Evolutionary conservation across 2,329 filamentous ascomycete genomes (phyloP).

Genomic region (Hirsutella thompsonii): DNA sequence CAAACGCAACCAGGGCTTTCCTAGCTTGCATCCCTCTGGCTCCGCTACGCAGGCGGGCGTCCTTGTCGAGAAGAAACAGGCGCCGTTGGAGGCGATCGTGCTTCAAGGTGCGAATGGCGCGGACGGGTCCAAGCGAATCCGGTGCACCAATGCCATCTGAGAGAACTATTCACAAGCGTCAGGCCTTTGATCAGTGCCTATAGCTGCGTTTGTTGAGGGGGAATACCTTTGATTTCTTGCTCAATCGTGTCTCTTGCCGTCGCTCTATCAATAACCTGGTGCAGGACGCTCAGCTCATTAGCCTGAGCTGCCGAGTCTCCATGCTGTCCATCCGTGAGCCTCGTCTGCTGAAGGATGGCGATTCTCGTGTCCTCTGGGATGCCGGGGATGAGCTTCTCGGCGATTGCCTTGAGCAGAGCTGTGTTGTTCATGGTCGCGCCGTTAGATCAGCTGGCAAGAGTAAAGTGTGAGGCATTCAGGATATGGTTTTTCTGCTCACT

Average conservation of each 20-base stretch:
- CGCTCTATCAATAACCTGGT: constrained; percentile 53
- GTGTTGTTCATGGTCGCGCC: neutral
- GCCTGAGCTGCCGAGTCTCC: constrained; percentile 7
- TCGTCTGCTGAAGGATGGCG: constrained; percentile 57
- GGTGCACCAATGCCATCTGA: constrained; percentile 44
- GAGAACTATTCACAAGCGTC: constrained; percentile 26
- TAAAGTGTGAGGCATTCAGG: neutral
- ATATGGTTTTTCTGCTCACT: constrained; percentile 31
- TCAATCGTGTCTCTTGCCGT: constrained; percentile 43
- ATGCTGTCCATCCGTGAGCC: constrained; percentile 18
- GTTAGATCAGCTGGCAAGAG: neutral
- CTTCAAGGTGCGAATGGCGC: constrained; percentile 46
- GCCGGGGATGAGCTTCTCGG: constrained; percentile 66
- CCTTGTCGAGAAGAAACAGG: constrained; percentile 58
- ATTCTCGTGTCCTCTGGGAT: constrained; percentile 54
- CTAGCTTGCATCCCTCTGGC: constrained; percentile 61
- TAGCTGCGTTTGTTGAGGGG: no score
- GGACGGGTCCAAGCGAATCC: constrained; percentile 44
- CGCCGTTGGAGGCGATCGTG: constrained; percentile 49
- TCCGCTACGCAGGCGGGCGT: constrained; percentile 62
- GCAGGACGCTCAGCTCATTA: constrained; percentile 35
- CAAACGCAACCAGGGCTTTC: constrained; percentile 58
- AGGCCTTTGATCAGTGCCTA: no score
- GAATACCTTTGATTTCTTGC: constrained; percentile 44
- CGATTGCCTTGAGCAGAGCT: constrained; percentile 64